phyloP scores from a whole-genome alignment of 768 basidiomycete genomes.

The Lactarius quietus region DNA sequence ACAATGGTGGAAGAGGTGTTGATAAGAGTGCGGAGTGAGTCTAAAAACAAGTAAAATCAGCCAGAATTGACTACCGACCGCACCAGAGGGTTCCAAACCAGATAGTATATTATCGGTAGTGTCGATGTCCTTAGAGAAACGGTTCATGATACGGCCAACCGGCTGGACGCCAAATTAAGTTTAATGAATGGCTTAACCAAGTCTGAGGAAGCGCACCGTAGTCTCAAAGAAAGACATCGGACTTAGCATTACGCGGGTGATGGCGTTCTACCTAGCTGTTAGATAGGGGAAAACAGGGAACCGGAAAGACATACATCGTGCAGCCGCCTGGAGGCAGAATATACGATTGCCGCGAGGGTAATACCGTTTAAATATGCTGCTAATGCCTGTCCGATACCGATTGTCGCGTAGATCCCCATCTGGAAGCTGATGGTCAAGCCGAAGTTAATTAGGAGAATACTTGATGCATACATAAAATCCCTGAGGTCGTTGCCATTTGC shows the following conservation, averaged over 20 bases:
- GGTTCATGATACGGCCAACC: slow-evolving; percentile 84
- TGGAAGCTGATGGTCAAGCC: slow-evolving; percentile 31
- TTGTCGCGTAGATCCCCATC: slow-evolving; percentile 78
- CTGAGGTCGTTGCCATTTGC: slow-evolving; percentile 53
- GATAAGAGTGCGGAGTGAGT: slow-evolving; percentile 71
- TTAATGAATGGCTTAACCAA: slow-evolving; percentile 13
- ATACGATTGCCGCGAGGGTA: slow-evolving; percentile 63
- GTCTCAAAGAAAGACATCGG: slow-evolving; percentile 92
- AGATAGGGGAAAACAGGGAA: not conserved
- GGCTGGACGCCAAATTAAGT: slow-evolving; percentile 43
- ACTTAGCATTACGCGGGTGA: slow-evolving; percentile 71
- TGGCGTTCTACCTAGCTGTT: slow-evolving; percentile 44
- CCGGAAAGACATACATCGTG: slow-evolving; percentile 45
- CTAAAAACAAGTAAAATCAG: slow-evolving; percentile 31
- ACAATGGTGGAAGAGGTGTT: slow-evolving; percentile 60
- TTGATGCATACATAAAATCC: slow-evolving; percentile 66
- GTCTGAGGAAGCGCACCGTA: slow-evolving; percentile 43
- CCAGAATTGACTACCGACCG: slow-evolving; percentile 6
- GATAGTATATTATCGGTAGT: slow-evolving; percentile 74
- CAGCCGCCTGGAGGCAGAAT: slow-evolving; percentile 68
- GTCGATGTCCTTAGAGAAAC: slow-evolving; percentile 85
- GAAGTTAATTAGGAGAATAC: not conserved
- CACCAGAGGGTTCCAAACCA: slow-evolving; percentile 34
- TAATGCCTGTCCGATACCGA: slow-evolving; percentile 69
- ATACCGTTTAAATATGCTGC: slow-evolving; percentile 65